Percentiles rank a stretch among this genome's conserved stretches.
phyloP scores from a whole-genome alignment of 306 rosid genomes.

The Prunus salicina region DNA sequence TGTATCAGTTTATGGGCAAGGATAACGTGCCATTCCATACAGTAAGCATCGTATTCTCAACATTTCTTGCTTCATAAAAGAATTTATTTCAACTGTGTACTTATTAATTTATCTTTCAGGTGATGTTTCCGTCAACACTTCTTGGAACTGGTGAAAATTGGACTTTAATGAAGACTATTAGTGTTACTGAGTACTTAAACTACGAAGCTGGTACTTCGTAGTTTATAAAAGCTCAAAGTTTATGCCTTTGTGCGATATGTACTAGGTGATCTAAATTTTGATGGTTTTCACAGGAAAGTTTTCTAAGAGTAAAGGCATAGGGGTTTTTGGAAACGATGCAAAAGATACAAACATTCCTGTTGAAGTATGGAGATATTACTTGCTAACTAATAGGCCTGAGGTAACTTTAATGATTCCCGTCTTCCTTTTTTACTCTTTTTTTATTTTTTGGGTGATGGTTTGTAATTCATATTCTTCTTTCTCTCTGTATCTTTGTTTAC shows the following conservation, averaged over 20 bases:
- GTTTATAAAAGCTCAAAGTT: background rate
- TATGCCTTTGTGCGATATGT: background rate
- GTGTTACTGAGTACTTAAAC: conserved; percentile 94
- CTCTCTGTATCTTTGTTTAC: background rate
- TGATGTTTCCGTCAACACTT: conserved; percentile 92
- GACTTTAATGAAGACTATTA: conserved; percentile 96
- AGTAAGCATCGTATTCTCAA: conserved; percentile 37
- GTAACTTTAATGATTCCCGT: conserved; percentile 32
- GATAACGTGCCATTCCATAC: conserved; percentile 99
- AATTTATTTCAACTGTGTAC: background rate
- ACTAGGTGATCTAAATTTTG: background rate
- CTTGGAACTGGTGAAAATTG: conserved; percentile 90
- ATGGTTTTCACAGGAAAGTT: conserved; percentile 63
- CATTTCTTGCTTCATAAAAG: background rate
- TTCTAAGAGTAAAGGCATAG: conserved; percentile 83
- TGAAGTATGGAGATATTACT: conserved; percentile 98
- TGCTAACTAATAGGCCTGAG: conserved; percentile 95
- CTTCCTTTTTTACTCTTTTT: background rate
- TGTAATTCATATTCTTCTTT: background rate
- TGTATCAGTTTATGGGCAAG: conserved; percentile 98
- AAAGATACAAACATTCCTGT: conserved; percentile 87
- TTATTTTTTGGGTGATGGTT: background rate
- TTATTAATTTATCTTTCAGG: conserved; percentile 39
- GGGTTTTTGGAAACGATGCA: conserved; percentile 96
- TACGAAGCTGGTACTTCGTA: conserved; percentile 96